Percentiles rank a stretch among this genome's conserved stretches.
phyloP scores from a whole-genome alignment of 495 filamentous ascomycete species.

The Aspergillus avenaceus region DNA sequence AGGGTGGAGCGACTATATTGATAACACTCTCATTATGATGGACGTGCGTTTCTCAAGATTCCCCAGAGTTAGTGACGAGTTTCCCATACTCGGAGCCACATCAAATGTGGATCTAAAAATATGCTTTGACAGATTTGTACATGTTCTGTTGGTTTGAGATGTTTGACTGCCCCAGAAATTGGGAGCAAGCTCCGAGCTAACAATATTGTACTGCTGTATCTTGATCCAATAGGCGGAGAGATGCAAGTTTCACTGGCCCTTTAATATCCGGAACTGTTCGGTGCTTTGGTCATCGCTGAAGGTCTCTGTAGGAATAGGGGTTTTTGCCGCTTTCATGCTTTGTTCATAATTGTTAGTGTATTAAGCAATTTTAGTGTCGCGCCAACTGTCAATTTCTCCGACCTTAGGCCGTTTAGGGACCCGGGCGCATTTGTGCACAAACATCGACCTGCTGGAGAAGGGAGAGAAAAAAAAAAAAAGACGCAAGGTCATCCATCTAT shows the following conservation, averaged over 20 bases:
- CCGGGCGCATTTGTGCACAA: neutral
- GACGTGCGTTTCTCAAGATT: too few species aligned
- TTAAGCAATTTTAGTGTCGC: constrained; percentile 5
- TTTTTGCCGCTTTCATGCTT: neutral
- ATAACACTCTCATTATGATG: neutral
- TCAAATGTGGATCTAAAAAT: too few species aligned
- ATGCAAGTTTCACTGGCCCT: neutral
- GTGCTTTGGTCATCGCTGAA: neutral
- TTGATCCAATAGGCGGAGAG: neutral
- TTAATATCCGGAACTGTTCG: neutral
- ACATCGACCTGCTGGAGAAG: neutral
- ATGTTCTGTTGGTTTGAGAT: neutral
- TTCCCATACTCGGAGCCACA: too few species aligned
- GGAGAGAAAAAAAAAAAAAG: neutral
- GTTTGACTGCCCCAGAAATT: neutral
- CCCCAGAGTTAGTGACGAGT: too few species aligned
- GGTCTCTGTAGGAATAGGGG: too few species aligned
- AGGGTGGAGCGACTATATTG: neutral
- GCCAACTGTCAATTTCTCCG: neutral
- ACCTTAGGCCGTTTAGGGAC: constrained; percentile 1
- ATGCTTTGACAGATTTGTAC: too few species aligned
- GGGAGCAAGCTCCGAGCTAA: neutral
- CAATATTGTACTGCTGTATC: neutral
- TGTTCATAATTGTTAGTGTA: neutral
- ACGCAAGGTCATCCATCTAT: neutral